Conservation (phyloP, 495 filamentous ascomycete genomes). For the Astrothelium subdiscretum region DNA sequence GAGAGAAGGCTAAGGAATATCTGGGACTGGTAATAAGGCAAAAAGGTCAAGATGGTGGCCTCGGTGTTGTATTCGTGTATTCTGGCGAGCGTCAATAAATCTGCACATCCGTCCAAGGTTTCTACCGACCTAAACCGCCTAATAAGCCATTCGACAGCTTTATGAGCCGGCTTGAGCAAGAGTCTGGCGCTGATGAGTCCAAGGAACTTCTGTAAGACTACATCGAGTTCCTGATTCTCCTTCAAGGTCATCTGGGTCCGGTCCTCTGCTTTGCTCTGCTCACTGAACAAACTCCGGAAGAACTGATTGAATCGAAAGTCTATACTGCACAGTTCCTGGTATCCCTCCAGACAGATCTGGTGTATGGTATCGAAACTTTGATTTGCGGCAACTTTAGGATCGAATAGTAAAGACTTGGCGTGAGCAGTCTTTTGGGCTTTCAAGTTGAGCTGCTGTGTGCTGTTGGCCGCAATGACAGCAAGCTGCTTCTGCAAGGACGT, state of each 20-base stretch:
- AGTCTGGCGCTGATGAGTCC: conserved; percentile 63
- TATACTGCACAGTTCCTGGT: conserved; percentile 75
- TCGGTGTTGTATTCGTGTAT: conserved; percentile 83
- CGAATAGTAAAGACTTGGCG: conserved; percentile 85
- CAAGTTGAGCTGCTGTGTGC: conserved; percentile 53
- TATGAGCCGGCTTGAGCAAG: conserved; percentile 71
- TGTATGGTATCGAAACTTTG: conserved; percentile 87
- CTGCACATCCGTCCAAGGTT: background rate
- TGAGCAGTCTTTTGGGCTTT: conserved; percentile 82
- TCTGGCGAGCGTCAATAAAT: conserved; percentile 39
- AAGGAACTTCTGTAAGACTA: conserved; percentile 67
- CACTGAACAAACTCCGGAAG: conserved; percentile 66
- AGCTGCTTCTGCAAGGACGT: conserved; percentile 32
- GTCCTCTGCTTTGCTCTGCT: conserved; percentile 80
- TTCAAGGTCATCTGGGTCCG: conserved; percentile 66
- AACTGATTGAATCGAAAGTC: conserved; percentile 65
- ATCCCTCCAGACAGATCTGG: conserved; percentile 75
- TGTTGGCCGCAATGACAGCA: conserved; percentile 26
- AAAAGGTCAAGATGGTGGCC: conserved; percentile 69
- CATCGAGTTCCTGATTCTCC: conserved; percentile 72
- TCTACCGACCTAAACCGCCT: conserved; percentile 68
- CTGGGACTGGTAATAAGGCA: conserved; percentile 71
- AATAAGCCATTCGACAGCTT: conserved; percentile 89
- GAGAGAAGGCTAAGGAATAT: conserved; percentile 72
- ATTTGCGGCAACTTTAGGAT: conserved; percentile 61